A percentile compares a stretch with the other conserved stretches of the same genome.
Conservation (phyloP, 176 grass and related monocot species). For the bread wheat (Triticum aestivum) region DNA sequence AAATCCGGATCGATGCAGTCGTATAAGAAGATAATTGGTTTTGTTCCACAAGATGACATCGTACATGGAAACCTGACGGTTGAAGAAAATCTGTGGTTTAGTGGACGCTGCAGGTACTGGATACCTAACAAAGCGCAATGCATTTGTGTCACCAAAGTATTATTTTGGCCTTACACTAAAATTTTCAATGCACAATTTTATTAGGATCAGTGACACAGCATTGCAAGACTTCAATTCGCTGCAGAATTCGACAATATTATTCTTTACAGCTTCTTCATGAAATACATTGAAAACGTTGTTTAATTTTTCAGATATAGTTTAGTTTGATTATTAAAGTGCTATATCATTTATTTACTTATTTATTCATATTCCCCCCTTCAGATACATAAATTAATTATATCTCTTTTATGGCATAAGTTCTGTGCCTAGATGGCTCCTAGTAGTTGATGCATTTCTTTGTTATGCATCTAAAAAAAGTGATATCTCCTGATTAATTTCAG, state of each 20-base stretch:
- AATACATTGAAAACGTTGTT: neutral
- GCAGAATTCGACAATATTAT: conserved; percentile 10
- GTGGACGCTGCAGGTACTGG: conserved; percentile 75
- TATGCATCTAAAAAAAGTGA: conserved; percentile 4
- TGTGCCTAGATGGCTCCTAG: conserved; percentile 7
- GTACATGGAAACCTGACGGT: conserved; percentile 87
- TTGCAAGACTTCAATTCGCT: conserved; percentile 8
- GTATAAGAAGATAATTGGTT: conserved; percentile 78
- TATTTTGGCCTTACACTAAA: neutral
- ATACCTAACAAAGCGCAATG: conserved; percentile 21
- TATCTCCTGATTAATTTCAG: neutral
- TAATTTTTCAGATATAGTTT: conserved; percentile 3
- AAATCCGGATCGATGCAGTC: conserved; percentile 59
- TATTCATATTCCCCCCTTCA: neutral
- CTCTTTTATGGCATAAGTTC: neutral
- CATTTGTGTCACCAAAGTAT: neutral
- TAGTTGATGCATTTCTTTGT: neutral
- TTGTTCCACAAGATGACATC: conserved; percentile 89
- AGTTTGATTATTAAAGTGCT: conserved; percentile 9
- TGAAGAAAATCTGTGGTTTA: conserved; percentile 89
- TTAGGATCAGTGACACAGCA: conserved; percentile 1
- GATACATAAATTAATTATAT: conserved; percentile 2
- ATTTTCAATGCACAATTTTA: neutral
- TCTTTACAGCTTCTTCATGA: neutral
- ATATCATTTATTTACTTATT: conserved; percentile 1